Percentiles rank a stretch among this genome's conserved stretches.
phyloP scores from a whole-genome alignment of 2,329 filamentous ascomycete genomes.

The Colletotrichum salicis region DNA sequence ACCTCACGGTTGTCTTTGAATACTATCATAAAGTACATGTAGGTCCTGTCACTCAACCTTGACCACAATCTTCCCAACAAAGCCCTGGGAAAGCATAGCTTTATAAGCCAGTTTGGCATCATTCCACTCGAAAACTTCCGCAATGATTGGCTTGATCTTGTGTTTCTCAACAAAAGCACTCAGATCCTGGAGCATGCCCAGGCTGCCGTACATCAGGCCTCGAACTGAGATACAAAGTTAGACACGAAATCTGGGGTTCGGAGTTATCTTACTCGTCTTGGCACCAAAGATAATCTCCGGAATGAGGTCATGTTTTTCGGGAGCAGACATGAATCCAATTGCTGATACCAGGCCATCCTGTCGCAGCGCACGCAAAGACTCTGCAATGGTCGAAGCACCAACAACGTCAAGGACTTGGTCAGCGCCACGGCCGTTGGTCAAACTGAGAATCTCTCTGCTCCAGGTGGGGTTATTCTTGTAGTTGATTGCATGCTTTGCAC shows the following conservation, averaged over 20 bases:
- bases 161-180: neutral
- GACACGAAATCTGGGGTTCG: neutral
- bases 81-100: neutral
- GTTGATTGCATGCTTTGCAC: neutral
- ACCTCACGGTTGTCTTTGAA: no score
- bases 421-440: neutral
- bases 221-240: neutral
- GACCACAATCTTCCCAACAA: neutral
- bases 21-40: no score
- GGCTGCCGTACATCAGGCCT: neutral
- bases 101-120: neutral
- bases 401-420: neutral
- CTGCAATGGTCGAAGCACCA: neutral
- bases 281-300: neutral
- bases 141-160: neutral
- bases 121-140: neutral
- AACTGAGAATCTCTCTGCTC: neutral
- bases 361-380: neutral
- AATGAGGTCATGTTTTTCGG: neutral
- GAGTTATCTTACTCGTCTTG: neutral
- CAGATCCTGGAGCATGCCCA: neutral
- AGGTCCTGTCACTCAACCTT: neutral
- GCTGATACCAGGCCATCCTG: neutral
- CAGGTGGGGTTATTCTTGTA: neutral
- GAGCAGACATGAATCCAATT: neutral